Base-by-base conservation (phyloP, 352 stramenopile species). In the Phytophthora vignae region DNA sequence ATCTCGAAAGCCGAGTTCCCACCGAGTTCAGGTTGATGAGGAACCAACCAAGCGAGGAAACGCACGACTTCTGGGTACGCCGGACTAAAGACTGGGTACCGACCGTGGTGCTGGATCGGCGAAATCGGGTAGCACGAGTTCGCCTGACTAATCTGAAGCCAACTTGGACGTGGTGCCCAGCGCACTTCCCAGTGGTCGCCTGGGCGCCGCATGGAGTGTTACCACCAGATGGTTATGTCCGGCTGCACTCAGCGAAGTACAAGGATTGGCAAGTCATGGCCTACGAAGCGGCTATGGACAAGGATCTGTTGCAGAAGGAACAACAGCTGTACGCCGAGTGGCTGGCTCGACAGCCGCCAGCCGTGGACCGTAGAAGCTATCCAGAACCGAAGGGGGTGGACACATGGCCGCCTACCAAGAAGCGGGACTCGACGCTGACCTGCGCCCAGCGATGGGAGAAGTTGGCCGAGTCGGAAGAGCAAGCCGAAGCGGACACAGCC, bases 141-240 rank as follows among this genome's bases (percentile, higher is more conserved):
- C 93, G 11, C 73, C 82, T 21, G 78, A 91, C 44, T 77, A 82
- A n/a, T 14, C 19, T 31, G 74, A 91, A 66, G 69, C 84, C 38
- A 87, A 89, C 21, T 92, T 95, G 9, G 99, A 97, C 19, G 99
- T 97, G 6, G 97, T 99, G 19, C 95, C 96, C 40, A 93, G 83
- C 52, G 99, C 97, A 42, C 98, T 99, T 96, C 83, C 60, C 40
- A 70, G 69, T 8, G 48, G 21, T 55, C 4, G 10, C 6, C 5
- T 55, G 49, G 49, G 15, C 19, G 17, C 19, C 21, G 12, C 49
- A 38, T 17, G 49, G 49, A 55, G 49, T 19, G 14, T 21, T 55
- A 4, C 19, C 49, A 3, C 22, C 19, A 15, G 21, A 55, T 10
- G 49, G 49, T 5, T 55, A 33, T 38, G 49, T 55, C 19, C 14